Evolutionary conservation across 129 eudicot species (phyloP).

Genomic region (Artemisia annua): DNA sequence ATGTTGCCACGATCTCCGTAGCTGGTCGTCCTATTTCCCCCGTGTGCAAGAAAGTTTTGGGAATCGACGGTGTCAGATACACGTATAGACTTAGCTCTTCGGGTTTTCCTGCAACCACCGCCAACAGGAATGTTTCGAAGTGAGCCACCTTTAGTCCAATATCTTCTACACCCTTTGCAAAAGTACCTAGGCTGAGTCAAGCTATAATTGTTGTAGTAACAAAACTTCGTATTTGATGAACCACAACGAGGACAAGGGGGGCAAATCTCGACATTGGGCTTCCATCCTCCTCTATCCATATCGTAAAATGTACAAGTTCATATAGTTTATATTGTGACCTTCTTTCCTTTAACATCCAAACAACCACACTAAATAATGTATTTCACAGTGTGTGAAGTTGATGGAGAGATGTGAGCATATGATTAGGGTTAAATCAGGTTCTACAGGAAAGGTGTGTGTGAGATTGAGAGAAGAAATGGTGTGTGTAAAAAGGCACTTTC

Average conservation of each 20-base stretch:
- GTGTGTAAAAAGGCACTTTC: slow-evolving; percentile 34
- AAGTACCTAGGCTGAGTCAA: slow-evolving; percentile 73
- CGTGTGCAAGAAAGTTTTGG: background rate
- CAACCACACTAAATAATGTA: background rate
- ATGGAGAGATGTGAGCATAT: slow-evolving; percentile 16
- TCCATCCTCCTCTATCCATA: slow-evolving; percentile 73
- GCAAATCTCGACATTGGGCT: slow-evolving; percentile 50
- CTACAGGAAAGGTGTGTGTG: slow-evolving; percentile 13
- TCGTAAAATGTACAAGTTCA: slow-evolving; percentile 15
- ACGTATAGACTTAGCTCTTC: slow-evolving; percentile 43
- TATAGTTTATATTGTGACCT: slow-evolving; percentile 8
- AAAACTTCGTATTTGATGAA: slow-evolving; percentile 71
- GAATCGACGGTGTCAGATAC: slow-evolving; percentile 20
- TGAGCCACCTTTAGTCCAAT: slow-evolving; percentile 85
- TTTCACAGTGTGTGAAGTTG: slow-evolving; percentile 19
- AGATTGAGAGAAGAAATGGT: slow-evolving; percentile 11
- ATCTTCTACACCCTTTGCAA: slow-evolving; percentile 76
- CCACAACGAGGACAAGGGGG: slow-evolving; percentile 80
- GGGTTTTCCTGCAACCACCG: slow-evolving; percentile 63
- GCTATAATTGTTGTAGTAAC: slow-evolving; percentile 77
- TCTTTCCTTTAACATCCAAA: slow-evolving; percentile 29
- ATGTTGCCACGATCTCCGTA: slow-evolving; percentile 4
- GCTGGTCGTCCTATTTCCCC: slow-evolving; percentile 3
- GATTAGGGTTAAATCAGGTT: slow-evolving; percentile 7
- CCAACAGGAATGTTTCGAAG: slow-evolving; percentile 73